phyloP scores from a whole-genome alignment of 2,329 filamentous ascomycete genomes.

The Ascochyta rabiei region DNA sequence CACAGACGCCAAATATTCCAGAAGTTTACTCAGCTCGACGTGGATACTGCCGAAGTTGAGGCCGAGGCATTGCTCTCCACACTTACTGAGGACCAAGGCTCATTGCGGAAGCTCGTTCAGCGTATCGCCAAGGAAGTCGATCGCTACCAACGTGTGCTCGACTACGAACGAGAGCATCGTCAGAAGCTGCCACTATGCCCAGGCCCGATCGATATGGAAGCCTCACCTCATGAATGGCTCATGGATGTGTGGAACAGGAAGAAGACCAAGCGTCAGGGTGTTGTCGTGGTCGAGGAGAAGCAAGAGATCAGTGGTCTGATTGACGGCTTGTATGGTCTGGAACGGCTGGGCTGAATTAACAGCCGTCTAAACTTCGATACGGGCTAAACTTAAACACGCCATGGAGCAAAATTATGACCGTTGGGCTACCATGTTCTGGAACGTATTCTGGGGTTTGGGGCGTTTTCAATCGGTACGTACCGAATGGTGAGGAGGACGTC shows the following conservation, averaged over 20 bases:
- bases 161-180: constrained; percentile 32
- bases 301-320: constrained; percentile 7
- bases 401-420: constrained; percentile 1
- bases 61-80: constrained; percentile 12
- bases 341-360: constrained; percentile 10
- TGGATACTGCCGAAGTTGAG: constrained; percentile 13
- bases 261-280: constrained; percentile 28
- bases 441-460: not conserved
- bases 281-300: constrained; percentile 16
- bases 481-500: not conserved
- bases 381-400: constrained; percentile 14
- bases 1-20: constrained; percentile 33
- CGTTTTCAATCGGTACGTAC: not conserved
- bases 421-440: constrained; percentile 21
- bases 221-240: constrained; percentile 31
- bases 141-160: constrained; percentile 24
- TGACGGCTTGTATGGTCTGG: constrained; percentile 13
- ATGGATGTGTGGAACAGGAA: constrained; percentile 26
- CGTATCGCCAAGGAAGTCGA: constrained; percentile 29
- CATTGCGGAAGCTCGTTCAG: constrained; percentile 21
- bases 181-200: constrained; percentile 33
- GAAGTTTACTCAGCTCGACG: constrained; percentile 16
- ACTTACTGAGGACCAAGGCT: constrained; percentile 7
- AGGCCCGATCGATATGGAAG: constrained; percentile 30
- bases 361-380: constrained; percentile 3